These are phyloP conservation scores for Pseudogymnoascus sp. DNA, from an alignment of 2,329 filamentous ascomycete genomes.

Conservation along the genomic window DNA sequence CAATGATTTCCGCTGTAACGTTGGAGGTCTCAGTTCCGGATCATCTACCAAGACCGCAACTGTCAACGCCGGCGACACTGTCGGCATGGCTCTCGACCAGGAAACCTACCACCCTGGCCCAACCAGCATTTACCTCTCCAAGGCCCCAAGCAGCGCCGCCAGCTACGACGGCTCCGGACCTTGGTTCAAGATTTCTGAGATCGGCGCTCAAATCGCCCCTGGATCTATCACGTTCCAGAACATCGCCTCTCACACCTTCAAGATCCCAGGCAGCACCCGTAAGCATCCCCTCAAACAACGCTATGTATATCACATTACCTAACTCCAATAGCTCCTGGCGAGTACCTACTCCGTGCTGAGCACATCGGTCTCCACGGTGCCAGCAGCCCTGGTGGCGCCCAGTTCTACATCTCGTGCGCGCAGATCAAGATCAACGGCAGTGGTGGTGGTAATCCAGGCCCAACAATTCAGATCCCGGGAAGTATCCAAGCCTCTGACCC, in stretches of 20 bases:
- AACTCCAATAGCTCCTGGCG: background rate
- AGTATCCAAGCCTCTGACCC: slow-evolving; percentile 20
- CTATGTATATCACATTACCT: background rate
- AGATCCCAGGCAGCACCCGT: background rate
- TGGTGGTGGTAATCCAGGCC: slow-evolving; percentile 16
- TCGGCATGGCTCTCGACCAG: slow-evolving; percentile 41
- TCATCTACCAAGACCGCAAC: slow-evolving; percentile 34
- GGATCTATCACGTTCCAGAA: background rate
- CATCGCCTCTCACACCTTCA: background rate
- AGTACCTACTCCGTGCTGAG: slow-evolving; percentile 23
- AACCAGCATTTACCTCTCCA: slow-evolving; percentile 35
- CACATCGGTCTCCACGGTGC: slow-evolving; percentile 28
- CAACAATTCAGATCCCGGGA: slow-evolving; percentile 21
- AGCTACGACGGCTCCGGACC: slow-evolving; percentile 38
- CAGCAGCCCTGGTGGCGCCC: background rate
- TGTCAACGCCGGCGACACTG: slow-evolving; percentile 35
- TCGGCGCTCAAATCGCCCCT: background rate
- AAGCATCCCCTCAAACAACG: background rate
- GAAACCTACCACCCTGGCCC: slow-evolving; percentile 39
- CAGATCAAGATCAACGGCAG: slow-evolving; percentile 22
- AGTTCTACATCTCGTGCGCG: slow-evolving; percentile 11
- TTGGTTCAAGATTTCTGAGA: slow-evolving; percentile 32
- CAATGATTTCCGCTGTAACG: slow-evolving; percentile 40
- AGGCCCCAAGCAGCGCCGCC: slow-evolving; percentile 34
- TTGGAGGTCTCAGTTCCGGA: slow-evolving; percentile 29